Base-by-base conservation (phyloP, 352 stramenopile genomes). In the Pilasporangium apinafurcum region DNA sequence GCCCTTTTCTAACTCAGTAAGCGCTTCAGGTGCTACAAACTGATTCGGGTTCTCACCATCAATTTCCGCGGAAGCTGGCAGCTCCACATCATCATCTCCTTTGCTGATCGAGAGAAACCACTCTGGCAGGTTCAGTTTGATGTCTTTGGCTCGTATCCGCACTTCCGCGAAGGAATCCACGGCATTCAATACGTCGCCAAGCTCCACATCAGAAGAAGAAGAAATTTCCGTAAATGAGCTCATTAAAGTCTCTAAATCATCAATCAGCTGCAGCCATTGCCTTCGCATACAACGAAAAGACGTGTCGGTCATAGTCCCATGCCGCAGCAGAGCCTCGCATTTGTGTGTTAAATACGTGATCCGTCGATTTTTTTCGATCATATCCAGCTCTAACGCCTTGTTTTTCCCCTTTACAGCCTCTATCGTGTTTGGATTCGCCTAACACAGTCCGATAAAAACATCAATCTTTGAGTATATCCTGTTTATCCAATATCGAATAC, bases 291-390 rank as follows among this genome's bases (percentile, higher is more conserved):
- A 79, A 30, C 68, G 66, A 20, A 90, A 75, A 1, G 65, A 74
- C 24, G 59, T 64, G 41, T 69, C 55, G 7, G 64, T 53, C 2
- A 87, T 38, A 18, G 61, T 73, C 37, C 61, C 60, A 8, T 72
- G 66, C 4, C 62, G 71, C 47, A 77, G 92, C 13, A 92, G 51
- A 28, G 71, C 50, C 56, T 87, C 68, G 61, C 76, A 90, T 40
- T 85, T 90, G 7, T 58, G 47, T 29, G 63, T 57, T 20, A 93
- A 39, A 33, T 82, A 89, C 27, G 56, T 33, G 26, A 91, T 86
- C 5, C 82, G 77, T 9, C 79, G 75, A 50, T 90, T 93, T 51
- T 93, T 93, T 51, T 93, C 82, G 37, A 65, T 61, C 50, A 90
- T 52, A 22, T 89, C 74, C 28, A 89, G 63, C 51, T 74, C 68